Evolutionary conservation across 2,329 filamentous ascomycete species (phyloP).

Genomic region (Calonectria multiphialidica): DNA sequence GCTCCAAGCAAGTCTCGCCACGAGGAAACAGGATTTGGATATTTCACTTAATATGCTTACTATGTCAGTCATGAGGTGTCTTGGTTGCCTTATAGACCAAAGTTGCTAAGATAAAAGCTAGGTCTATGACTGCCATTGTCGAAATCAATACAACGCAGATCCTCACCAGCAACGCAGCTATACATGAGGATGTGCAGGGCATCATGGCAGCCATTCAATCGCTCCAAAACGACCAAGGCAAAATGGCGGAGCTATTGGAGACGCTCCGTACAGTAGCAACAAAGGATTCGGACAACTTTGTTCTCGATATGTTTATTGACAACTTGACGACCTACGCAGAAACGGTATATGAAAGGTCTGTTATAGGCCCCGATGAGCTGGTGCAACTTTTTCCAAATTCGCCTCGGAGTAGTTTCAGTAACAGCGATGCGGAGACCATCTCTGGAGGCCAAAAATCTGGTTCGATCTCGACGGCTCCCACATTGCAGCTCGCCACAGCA

Average conservation of each 20-base stretch:
- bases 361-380: not conserved
- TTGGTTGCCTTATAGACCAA: not conserved
- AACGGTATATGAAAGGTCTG: not conserved
- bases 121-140: not conserved
- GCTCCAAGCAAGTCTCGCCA: not conserved
- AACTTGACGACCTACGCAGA: not conserved
- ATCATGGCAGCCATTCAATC: not conserved
- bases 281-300: not conserved
- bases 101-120: not conserved
- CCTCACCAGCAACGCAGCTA: not conserved
- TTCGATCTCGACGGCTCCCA: too few relatives aligned
- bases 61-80: not conserved
- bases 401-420: too few relatives aligned
- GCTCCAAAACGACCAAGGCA: not conserved
- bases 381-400: too few relatives aligned
- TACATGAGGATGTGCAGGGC: not conserved
- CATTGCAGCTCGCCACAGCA: too few relatives aligned
- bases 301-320: not conserved
- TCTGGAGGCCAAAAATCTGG: too few relatives aligned
- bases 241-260: not conserved
- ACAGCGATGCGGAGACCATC: too few relatives aligned
- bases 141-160: not conserved
- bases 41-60: not conserved
- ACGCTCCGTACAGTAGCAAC: not conserved
- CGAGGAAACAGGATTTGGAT: not conserved